Base-by-base conservation (phyloP, 108 stramenopile genomes). In the Asterionellopsis glacialis region DNA sequence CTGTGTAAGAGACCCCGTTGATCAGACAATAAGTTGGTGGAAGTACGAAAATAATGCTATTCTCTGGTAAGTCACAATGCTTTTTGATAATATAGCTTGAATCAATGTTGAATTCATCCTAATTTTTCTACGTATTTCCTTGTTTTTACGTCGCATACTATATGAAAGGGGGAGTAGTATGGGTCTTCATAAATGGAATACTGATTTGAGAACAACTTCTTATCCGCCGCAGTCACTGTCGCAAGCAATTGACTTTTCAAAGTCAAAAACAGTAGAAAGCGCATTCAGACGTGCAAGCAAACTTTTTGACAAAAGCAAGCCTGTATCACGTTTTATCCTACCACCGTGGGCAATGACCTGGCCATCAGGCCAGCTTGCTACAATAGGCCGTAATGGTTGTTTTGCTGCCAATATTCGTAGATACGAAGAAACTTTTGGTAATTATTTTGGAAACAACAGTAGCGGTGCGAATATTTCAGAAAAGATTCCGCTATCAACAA, bases 1-100 rank as follows among this genome's bases (percentile, higher is more conserved):
- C 21, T 81, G 80, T 45, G 72, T 82, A 26, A 41, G 84, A 25
- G 51, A 78, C 16, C 80, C 84, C 7, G 57, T 73, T 11, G 80
- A 79, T 0, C 84, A 85, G 73, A 75, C 84, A n/a, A 51, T 76
- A 0, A 82, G 80, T 56, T 85, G 84, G 84, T 85, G 80, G 80
- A 65, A 61, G 40, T 85, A 79, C 57, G 84, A 85, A 65, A 79
- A 79, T 49, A 69, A 72, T 61, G 80, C 77, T 18, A 76, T 80
- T 33, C 13, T 16, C 19, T 84, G 79, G 82, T 48, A 9, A 48
- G 47, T 2, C 2, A 19, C 5, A 7, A 16, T 48, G 2, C 47
- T 48, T 21, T 48, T 48, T 44, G 21, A 55, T 55, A 18, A n/a
- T 40, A 39, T 16, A 6, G 54, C 54, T 18, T 16, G 54, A n/a